Percentiles rank a stretch among this genome's conserved stretches.
Evolutionary conservation across 1,284 basidiomycete species (phyloP).

Genomic region (Puccinia polysora): DNA sequence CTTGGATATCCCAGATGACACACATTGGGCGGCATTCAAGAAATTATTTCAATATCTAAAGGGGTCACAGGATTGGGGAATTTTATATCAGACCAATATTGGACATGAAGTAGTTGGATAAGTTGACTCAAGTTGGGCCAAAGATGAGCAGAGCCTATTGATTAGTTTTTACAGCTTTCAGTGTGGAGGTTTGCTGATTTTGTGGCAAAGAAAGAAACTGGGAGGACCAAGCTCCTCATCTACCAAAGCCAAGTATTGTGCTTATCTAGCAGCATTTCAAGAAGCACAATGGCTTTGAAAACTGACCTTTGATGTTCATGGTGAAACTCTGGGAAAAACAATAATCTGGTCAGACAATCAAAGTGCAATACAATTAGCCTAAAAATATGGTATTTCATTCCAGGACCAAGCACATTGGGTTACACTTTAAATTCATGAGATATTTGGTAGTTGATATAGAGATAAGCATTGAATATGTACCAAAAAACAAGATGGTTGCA

Average conservation of each 20-base stretch:
- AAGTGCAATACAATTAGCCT: background rate
- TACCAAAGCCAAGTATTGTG: background rate
- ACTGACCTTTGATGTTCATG: background rate
- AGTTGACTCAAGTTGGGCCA: background rate
- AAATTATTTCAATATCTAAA: background rate
- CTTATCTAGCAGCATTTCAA: background rate
- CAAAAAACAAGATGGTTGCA: constrained; percentile 1
- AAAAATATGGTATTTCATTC: constrained; percentile 6
- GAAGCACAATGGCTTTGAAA: constrained; percentile 1
- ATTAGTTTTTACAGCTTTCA: background rate
- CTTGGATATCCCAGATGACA: background rate
- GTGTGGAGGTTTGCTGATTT: background rate
- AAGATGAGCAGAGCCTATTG: background rate
- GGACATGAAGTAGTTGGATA: background rate
- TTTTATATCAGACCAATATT: background rate
- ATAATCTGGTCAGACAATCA: background rate
- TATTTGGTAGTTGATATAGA: constrained; percentile 6
- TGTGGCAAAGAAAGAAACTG: background rate
- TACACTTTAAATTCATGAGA: constrained; percentile 5
- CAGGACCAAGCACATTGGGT: constrained; percentile 1
- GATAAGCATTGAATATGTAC: background rate
- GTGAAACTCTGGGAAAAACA: too few relatives aligned
- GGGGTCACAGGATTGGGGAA: background rate
- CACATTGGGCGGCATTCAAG: background rate
- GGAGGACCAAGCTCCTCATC: constrained; percentile 3